A percentile compares a stretch with the other conserved stretches of the same genome.
Evolutionary conservation across 2,329 filamentous ascomycete genomes (phyloP).

Genomic region (Sordariomycetes sp.): DNA sequence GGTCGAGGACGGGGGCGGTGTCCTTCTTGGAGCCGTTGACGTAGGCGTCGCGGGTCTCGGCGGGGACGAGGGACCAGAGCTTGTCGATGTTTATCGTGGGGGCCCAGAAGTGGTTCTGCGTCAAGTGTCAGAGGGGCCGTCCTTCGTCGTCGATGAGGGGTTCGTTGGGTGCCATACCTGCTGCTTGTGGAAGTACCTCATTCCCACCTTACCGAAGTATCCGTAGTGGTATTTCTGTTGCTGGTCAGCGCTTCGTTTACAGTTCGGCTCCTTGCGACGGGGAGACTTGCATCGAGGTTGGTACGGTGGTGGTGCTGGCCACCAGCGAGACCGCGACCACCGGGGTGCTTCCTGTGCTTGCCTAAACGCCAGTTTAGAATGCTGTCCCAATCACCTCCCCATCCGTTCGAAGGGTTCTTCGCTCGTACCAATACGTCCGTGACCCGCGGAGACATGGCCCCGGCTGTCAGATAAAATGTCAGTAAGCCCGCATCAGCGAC

Average conservation of each 20-base stretch:
- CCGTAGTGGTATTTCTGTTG: slow-evolving; percentile 71
- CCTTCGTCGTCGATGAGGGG: too few relatives aligned
- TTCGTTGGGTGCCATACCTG: slow-evolving; percentile 11
- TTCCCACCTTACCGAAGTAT: slow-evolving; percentile 98
- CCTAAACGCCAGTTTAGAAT: slow-evolving; percentile 44
- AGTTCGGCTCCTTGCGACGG: slow-evolving; percentile 31
- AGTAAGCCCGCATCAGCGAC: slow-evolving; percentile 2
- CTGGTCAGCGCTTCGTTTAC: slow-evolving; percentile 4
- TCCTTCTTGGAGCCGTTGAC: slow-evolving; percentile 67
- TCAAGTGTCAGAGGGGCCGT: neutral
- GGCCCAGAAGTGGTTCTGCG: slow-evolving; percentile 89
- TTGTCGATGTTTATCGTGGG: slow-evolving; percentile 98
- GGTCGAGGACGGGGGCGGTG: slow-evolving; percentile 94
- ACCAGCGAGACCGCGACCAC: slow-evolving; percentile 85
- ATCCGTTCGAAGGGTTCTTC: neutral
- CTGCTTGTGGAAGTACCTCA: slow-evolving; percentile 94
- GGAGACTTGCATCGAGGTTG: slow-evolving; percentile 55
- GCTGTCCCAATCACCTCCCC: neutral
- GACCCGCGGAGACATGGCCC: slow-evolving; percentile 95
- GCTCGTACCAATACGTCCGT: slow-evolving; percentile 50
- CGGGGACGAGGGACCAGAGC: slow-evolving; percentile 92
- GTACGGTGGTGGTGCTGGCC: slow-evolving; percentile 76
- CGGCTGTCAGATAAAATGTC: slow-evolving; percentile 43
- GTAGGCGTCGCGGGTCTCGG: slow-evolving; percentile 89
- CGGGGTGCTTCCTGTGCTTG: slow-evolving; percentile 91